Conservation (phyloP, 148 eudicot species). For the Nepenthes gracilis region DNA sequence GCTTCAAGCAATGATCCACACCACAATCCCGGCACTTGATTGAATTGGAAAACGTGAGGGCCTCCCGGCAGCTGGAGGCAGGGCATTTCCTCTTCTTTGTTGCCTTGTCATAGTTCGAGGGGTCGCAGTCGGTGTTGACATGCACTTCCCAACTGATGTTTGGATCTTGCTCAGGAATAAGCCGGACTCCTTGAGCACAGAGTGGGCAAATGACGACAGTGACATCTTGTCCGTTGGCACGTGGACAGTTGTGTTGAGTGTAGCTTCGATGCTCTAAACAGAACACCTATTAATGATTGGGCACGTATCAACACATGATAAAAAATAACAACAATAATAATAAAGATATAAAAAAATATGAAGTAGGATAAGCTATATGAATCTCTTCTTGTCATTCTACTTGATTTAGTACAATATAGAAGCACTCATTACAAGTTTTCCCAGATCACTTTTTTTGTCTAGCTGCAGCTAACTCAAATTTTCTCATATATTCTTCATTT, state of each 20-base stretch:
- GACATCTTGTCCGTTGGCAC: conserved; percentile 56
- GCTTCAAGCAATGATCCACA: conserved; percentile 79
- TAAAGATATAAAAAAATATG: not conserved
- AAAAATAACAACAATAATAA: no score
- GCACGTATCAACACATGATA: not conserved
- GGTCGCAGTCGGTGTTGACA: conserved; percentile 75
- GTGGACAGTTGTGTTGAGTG: conserved; percentile 58
- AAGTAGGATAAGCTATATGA: no score
- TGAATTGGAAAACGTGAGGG: conserved; percentile 79
- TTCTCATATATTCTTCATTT: no score
- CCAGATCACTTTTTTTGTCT: no score
- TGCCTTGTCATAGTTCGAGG: conserved; percentile 75
- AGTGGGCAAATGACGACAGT: conserved; percentile 92
- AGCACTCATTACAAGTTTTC: no score
- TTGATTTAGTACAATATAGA: no score
- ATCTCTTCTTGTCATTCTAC: no score
- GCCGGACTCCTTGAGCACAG: conserved; percentile 92
- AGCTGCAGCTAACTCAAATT: no score
- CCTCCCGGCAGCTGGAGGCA: conserved; percentile 58
- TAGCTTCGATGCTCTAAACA: conserved; percentile 93
- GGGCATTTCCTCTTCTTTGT: conserved; percentile 88
- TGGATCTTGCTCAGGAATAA: conserved; percentile 68
- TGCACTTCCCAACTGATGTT: conserved; percentile 89
- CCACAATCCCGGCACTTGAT: conserved; percentile 67
- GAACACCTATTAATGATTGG: conserved; percentile 36